Evolutionary conservation across 2,329 filamentous ascomycete species (phyloP).

Genomic region (Hypoxylon sp.): DNA sequence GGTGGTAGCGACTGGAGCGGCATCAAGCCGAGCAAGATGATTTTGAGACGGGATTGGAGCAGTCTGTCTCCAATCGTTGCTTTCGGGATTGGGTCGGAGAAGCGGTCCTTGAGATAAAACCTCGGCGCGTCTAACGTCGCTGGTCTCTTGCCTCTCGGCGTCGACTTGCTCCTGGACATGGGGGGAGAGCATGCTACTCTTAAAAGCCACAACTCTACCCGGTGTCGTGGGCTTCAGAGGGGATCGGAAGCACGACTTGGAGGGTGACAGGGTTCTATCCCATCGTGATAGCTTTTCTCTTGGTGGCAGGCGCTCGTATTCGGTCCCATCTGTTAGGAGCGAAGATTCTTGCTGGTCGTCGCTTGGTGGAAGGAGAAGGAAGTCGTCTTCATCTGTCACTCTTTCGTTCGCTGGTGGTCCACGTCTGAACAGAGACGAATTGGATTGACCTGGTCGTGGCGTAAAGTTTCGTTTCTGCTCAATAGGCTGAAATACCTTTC

Average conservation of each 20-base stretch:
- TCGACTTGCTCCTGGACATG: conserved; percentile 51
- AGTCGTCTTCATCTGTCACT: conserved; percentile 22
- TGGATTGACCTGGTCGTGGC: conserved; percentile 50
- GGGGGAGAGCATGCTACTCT: conserved; percentile 59
- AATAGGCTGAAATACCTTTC: conserved; percentile 49
- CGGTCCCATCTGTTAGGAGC: conserved; percentile 51
- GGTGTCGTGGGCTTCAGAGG: conserved; percentile 66
- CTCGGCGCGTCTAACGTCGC: conserved; percentile 16
- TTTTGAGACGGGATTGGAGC: conserved; percentile 6
- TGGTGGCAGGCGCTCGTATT: conserved; percentile 50
- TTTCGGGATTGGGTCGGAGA: conserved; percentile 49
- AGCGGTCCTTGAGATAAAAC: conserved; percentile 27
- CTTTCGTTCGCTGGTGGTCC: conserved; percentile 40
- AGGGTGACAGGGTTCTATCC: conserved; percentile 61
- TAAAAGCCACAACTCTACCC: conserved; percentile 67
- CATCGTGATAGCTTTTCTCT: conserved; percentile 59
- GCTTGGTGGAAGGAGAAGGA: conserved; percentile 28
- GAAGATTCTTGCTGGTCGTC: conserved; percentile 43
- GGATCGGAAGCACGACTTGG: conserved; percentile 65
- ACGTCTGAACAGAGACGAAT: conserved; percentile 51
- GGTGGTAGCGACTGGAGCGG: background rate
- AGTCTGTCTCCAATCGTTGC: conserved; percentile 36
- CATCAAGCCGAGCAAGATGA: background rate
- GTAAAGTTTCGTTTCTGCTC: conserved; percentile 61
- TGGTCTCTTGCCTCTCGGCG: conserved; percentile 32